A percentile compares a stretch with the other conserved stretches of the same genome.
phyloP scores from a whole-genome alignment of 2,329 filamentous ascomycete genomes.

The Colletotrichum limetticola region DNA sequence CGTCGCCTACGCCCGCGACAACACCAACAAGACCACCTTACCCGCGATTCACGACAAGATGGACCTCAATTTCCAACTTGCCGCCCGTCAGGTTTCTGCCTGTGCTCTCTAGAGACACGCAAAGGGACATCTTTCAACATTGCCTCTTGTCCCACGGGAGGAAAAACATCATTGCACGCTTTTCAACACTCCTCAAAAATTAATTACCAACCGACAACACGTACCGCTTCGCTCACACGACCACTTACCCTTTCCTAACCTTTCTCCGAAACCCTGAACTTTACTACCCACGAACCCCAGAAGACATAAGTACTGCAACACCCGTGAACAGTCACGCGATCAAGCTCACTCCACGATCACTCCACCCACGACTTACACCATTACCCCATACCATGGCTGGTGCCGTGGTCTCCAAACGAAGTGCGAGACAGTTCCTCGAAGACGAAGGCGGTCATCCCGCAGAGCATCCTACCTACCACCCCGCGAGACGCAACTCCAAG shows the following conservation, averaged over 20 bases:
- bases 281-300: not conserved
- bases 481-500: conserved; percentile 24
- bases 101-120: conserved; percentile 31
- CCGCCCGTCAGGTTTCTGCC: conserved; percentile 33
- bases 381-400: conserved; percentile 6
- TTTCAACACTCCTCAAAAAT: conserved; percentile 1
- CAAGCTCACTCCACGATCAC: not conserved
- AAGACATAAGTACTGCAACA: not conserved
- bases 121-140: conserved; percentile 27
- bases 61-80: conserved; percentile 36
- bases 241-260: conserved; percentile 26
- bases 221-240: conserved; percentile 30
- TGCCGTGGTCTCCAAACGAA: conserved; percentile 36
- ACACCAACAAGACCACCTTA: not conserved
- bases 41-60: conserved; percentile 33
- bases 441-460: conserved; percentile 29
- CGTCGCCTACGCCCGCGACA: conserved; percentile 2
- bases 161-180: conserved; percentile 10
- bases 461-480: conserved; percentile 29
- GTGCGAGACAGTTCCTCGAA: conserved; percentile 31
- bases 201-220: not conserved
- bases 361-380: not conserved
- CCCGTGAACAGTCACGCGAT: conserved; percentile 20
- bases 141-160: conserved; percentile 20
- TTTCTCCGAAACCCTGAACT: not conserved